Evolutionary conservation across 768 basidiomycete genomes (phyloP), one percentile per base, ranked within the genome.

Genomic region (Cubamyces lactineus): DNA sequence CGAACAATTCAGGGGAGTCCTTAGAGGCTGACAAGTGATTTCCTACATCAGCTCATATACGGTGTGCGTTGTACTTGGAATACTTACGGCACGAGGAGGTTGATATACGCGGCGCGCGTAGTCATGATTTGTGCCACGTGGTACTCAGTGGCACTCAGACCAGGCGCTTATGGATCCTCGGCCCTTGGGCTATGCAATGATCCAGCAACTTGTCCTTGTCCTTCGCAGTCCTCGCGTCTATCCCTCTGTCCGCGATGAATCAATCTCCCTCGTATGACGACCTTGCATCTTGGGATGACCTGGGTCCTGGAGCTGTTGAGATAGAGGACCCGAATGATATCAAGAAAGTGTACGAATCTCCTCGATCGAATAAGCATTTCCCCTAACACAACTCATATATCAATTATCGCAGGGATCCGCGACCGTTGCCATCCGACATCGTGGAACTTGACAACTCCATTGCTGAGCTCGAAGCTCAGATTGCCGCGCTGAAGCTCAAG

Each of bases 371-470:
- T 34, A 34, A 9, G 5, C 34, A 9, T 34, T 7, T 28, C 34
- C 34, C 34, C 34, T 34, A 34, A 7, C 23, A 19, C 41, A 13
- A 24, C 52, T 17, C 21, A 47, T 51, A 23, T 38, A 24, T 11
- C 53, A 19, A 40, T 23, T 42, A 9, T 12, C n/a, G 23, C 53
- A 73, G 72, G 15, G 72, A 74, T 46, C 71, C 70, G 17, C 65
- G 72, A 13, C 56, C 64, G 17, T 46, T 63, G 8, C 67, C 69
- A 1, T 53, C 59, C 7, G 71, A 73, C 21, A 57, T 73, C 9
- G 59, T 60, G 4, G 64, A 66, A 47, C 66, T 74, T 50, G 70
- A 74, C 53, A 62, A 64, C 46, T 61, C 65, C 11, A 66, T 73
- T n/a, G 42, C 63, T 6, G 66, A 68, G 3, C 62, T 74, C 19